Evolutionary conservation across 2,329 filamentous ascomycete species (phyloP), one percentile per base, ranked within the genome.

Genomic region (Epichloe elymi): DNA sequence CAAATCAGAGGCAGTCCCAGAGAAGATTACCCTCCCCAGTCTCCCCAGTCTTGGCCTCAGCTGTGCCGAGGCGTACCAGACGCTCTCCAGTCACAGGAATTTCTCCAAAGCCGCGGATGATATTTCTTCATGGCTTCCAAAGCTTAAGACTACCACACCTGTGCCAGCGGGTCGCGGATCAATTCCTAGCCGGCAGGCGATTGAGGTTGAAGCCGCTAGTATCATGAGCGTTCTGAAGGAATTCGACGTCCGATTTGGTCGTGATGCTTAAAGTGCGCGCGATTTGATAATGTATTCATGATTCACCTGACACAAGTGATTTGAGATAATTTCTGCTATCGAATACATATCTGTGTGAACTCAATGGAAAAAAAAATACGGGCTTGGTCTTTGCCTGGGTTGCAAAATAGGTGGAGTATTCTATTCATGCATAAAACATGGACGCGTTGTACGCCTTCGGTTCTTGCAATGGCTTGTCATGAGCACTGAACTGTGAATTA

Each of bases 151-250:
- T 17, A 74, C 75, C 0, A 75, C 74, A 2, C 63, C 67, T 44
- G 58, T 54, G 14, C 39, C 47, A 3, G 58, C 60, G 10, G 42
- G 53, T 54, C 60, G 55, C 55, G 59, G 58, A 33, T 51, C 67
- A 48, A 61, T 64, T 50, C 65, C 64, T 50, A 67, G 69, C 54
- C 71, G 71, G 51, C 75, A 76, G 41, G 81, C 85, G 1, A 81
- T 89, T 59, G 86, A 90, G 63, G 85, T 90, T 15, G 86, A 90
- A 67, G 85, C 86, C 6, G 86, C 86, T 0, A 89, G 85, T 64
- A 88, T 90, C 50, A 89, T 90, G 86, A 84, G 83, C 41, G 86
- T 89, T n/a, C 68, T 90, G 53, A 86, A 86, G 65, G 83, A 86
- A 56, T 90, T 90, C 67, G 86, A 90, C 60, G 75, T 87, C 47